phyloP scores from a whole-genome alignment of 2,329 filamentous ascomycete species.

The Xylaria sp. region DNA sequence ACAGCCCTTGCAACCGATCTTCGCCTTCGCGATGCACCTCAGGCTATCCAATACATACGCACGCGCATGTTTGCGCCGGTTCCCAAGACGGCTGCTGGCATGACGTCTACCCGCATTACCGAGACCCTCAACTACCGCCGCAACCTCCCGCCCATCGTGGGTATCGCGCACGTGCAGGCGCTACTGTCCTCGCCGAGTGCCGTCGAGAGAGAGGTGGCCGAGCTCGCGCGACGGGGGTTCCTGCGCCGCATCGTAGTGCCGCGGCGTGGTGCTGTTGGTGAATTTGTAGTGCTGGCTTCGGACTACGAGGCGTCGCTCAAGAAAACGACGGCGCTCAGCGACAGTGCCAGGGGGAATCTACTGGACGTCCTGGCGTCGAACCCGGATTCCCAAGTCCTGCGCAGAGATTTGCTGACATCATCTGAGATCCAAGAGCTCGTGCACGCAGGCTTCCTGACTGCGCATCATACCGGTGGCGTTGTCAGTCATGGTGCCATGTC shows the following conservation, averaged over 20 bases:
- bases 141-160: slow-evolving; percentile 70
- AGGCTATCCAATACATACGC: slow-evolving; percentile 71
- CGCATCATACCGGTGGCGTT: slow-evolving; percentile 50
- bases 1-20: slow-evolving; percentile 65
- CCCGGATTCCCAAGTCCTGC: slow-evolving; percentile 57
- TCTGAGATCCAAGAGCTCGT: slow-evolving; percentile 62
- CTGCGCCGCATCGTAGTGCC: slow-evolving; percentile 72
- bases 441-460: slow-evolving; percentile 73
- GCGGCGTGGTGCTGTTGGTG: slow-evolving; percentile 67
- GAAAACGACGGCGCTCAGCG: slow-evolving; percentile 50
- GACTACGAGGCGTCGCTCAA: slow-evolving; percentile 64
- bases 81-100: slow-evolving; percentile 66
- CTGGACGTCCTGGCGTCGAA: slow-evolving; percentile 60
- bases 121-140: slow-evolving; percentile 71
- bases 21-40: slow-evolving; percentile 68
- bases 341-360: slow-evolving; percentile 62
- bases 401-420: slow-evolving; percentile 43
- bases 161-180: slow-evolving; percentile 72
- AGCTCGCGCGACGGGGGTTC: slow-evolving; percentile 65
- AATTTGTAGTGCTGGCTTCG: slow-evolving; percentile 68
- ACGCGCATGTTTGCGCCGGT: slow-evolving; percentile 71
- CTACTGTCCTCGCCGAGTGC: slow-evolving; percentile 70
- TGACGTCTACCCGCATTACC: slow-evolving; percentile 71
- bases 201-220: slow-evolving; percentile 73
- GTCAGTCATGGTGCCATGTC: slow-evolving; percentile 48